A percentile compares a stretch with the other conserved stretches of the same genome.
Conservation (phyloP, 192 early-diverging fungal species). For the Funneliformis mosseae region DNA sequence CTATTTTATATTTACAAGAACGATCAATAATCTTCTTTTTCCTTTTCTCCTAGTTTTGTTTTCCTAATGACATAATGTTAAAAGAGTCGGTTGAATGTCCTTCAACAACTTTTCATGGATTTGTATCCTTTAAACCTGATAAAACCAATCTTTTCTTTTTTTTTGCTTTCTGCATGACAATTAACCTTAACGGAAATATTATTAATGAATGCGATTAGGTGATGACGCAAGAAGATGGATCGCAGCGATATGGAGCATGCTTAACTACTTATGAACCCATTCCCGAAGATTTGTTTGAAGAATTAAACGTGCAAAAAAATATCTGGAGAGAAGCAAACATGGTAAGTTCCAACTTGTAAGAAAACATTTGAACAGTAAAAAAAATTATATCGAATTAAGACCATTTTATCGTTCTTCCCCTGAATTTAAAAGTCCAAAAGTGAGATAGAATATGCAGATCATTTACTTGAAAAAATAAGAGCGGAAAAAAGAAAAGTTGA, state of each 20-base stretch:
- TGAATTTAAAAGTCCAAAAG: constrained; percentile 34
- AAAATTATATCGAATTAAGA: background rate
- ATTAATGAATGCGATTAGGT: constrained; percentile 7
- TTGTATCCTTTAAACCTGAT: constrained; percentile 35
- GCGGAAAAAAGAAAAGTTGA: constrained; percentile 20
- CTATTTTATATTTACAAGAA: background rate
- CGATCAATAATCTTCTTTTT: background rate
- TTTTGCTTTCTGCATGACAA: background rate
- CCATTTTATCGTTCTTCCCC: background rate
- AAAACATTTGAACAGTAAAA: background rate
- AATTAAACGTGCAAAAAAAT: background rate
- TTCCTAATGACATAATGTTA: constrained; percentile 43
- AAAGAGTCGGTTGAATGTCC: constrained; percentile 35
- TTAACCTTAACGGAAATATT: background rate
- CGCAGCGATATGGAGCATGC: constrained; percentile 44
- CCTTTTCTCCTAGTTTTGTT: constrained; percentile 40
- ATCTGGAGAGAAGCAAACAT: constrained; percentile 9
- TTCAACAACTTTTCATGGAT: constrained; percentile 44
- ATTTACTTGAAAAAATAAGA: constrained; percentile 38
- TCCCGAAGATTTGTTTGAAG: constrained; percentile 12
- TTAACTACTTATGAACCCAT: constrained; percentile 44
- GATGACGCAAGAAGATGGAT: constrained; percentile 49
- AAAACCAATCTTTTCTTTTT: background rate
- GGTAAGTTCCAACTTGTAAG: background rate
- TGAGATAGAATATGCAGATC: constrained; percentile 40